Evolutionary conservation across 805 yeast genomes (phyloP).

Genomic region (Nakazawaea pomicola): DNA sequence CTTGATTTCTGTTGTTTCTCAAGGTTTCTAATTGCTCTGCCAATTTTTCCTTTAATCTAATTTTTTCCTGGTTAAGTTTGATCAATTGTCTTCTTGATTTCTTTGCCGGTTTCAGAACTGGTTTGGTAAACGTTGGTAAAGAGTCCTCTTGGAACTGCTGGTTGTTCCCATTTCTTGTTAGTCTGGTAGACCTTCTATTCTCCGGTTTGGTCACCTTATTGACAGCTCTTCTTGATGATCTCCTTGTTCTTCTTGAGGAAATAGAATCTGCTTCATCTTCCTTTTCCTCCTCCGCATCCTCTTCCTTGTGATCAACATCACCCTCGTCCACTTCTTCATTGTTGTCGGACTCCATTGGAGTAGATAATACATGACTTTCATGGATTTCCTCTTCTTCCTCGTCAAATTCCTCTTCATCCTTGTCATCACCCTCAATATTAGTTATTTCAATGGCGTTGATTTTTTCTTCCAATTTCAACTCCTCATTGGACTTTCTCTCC

Average conservation of each 20-base stretch:
- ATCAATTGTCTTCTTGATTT: slow-evolving; percentile 26
- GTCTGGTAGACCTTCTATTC: neutral
- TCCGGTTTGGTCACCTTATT: too few relatives aligned
- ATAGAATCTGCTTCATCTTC: slow-evolving; percentile 14
- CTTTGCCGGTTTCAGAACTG: slow-evolving; percentile 26
- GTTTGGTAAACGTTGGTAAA: too few relatives aligned
- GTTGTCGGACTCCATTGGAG: too few relatives aligned
- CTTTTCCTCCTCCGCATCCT: slow-evolving; percentile 6
- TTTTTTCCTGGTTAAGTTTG: slow-evolving; percentile 28
- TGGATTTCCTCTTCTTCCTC: slow-evolving; percentile 11
- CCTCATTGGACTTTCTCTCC: slow-evolving; percentile 38
- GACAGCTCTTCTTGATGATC: slow-evolving; percentile 5
- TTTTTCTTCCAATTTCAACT: slow-evolving; percentile 33
- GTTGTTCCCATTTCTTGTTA: too few relatives aligned
- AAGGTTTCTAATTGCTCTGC: slow-evolving; percentile 26
- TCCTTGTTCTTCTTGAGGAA: slow-evolving; percentile 19
- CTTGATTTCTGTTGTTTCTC: slow-evolving; percentile 34
- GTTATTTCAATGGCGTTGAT: slow-evolving; percentile 32
- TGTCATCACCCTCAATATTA: slow-evolving; percentile 24
- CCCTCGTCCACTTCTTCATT: slow-evolving; percentile 7
- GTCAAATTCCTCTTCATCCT: slow-evolving; percentile 17
- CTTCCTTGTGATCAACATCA: slow-evolving; percentile 7
- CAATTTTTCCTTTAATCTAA: slow-evolving; percentile 20
- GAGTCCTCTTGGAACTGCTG: too few relatives aligned
- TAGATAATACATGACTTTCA: too few relatives aligned